Evolutionary conservation across 768 basidiomycete species (phyloP), one percentile per base, ranked within the genome.

Genomic region (Boletus rufocinnamomeus): DNA sequence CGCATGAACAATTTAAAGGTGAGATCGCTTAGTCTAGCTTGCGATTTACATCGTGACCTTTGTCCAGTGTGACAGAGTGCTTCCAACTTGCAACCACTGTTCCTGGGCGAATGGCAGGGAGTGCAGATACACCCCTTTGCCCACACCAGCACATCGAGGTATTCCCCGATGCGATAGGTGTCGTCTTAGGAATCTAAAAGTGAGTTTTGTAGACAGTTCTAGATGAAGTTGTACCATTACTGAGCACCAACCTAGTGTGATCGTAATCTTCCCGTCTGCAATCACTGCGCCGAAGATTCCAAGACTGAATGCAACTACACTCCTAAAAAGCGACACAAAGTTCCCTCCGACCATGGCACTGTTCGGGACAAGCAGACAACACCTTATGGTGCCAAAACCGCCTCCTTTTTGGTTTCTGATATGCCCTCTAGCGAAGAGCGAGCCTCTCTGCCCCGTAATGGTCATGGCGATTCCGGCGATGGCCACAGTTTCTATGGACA

Each of bases 91-190:
- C 70, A 89, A 88, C 65, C 85, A 89, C 65, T 89, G 87, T 60
- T 81, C 82, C 25, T 87, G 83, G 83, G 79, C 81, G 17, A 80
- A 78, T 55, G 80, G 80, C n/a, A 76, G 81, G 60, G 84, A 86
- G 58, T 89, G 87, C 74, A 82, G 80, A 69, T 89, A 89, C 72
- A 88, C 87, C 11, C 87, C 87, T 53, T 72, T 89, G 45, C 87
- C 87, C 21, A 89, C 87, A 4, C 88, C 87, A 43, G 88, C 87
- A 40, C 87, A 89, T 69, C 80, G 87, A 58, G 87, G 87, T 25
- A 88, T 89, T 59, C 87, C 87, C 32, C 78, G 87, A 56, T 89
- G 87, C 58, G 87, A 89, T 77, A 80, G 83, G 43, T 89, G 87
- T 73, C 85, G 87, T 23, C 72, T 78, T 41, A 78, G 77, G 67